Conservation (phyloP, 805 yeast genomes). For the Monosporozyma siamensis region DNA sequence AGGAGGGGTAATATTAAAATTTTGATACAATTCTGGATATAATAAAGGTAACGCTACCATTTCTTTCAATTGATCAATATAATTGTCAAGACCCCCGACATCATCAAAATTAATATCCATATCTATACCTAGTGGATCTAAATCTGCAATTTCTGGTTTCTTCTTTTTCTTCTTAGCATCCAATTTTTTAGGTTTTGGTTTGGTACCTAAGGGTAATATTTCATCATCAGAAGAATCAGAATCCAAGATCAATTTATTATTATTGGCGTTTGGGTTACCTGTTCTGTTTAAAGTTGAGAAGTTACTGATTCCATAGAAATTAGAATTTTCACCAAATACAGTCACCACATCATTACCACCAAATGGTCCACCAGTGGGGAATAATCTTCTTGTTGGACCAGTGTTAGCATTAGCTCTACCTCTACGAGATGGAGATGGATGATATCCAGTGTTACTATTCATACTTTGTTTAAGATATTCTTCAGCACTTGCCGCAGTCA, state of each 20-base stretch:
- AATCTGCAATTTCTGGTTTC: slow-evolving; percentile 65
- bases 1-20: slow-evolving; percentile 89
- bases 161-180: slow-evolving; percentile 28
- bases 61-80: slow-evolving; percentile 86
- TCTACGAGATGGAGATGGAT: slow-evolving; percentile 28
- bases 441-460: background rate
- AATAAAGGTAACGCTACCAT: slow-evolving; percentile 91
- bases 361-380: slow-evolving; percentile 94
- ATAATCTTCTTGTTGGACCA: slow-evolving; percentile 57
- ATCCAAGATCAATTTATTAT: slow-evolving; percentile 31
- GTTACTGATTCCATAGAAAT: slow-evolving; percentile 21
- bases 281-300: slow-evolving; percentile 24
- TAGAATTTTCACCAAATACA: slow-evolving; percentile 62
- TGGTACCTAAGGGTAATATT: slow-evolving; percentile 38
- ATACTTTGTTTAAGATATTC: slow-evolving; percentile 19
- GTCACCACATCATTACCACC: slow-evolving; percentile 93
- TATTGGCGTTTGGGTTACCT: slow-evolving; percentile 17
- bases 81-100: slow-evolving; percentile 87
- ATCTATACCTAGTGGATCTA: slow-evolving; percentile 88
- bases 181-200: slow-evolving; percentile 30
- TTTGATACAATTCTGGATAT: slow-evolving; percentile 88
- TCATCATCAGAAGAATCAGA: slow-evolving; percentile 61
- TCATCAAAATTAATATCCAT: slow-evolving; percentile 76
- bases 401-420: slow-evolving; percentile 32
- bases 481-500: slow-evolving; percentile 33